phyloP scores from a whole-genome alignment of 331 rosid species.

The Erythrophleum ivorense region DNA sequence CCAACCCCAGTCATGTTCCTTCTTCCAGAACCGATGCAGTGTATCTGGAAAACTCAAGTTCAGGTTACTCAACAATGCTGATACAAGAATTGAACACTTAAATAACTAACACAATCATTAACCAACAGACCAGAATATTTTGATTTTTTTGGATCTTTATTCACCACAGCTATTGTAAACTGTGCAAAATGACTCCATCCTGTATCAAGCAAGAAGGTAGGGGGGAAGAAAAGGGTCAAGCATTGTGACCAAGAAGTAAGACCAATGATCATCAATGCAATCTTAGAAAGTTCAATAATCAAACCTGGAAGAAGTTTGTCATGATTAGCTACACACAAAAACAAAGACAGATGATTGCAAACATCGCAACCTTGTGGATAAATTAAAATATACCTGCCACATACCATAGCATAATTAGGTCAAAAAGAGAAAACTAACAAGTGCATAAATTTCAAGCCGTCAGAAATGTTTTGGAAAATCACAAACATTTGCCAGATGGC shows the following conservation, averaged over 20 bases:
- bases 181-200: conserved; percentile 99
- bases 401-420: conserved; percentile 39
- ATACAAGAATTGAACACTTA: conserved; percentile 34
- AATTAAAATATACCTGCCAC: conserved; percentile 93
- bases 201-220: conserved; percentile 44
- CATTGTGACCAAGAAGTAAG: conserved; percentile 23
- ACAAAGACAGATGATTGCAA: conserved; percentile 97
- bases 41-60: conserved; percentile 70
- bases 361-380: conserved; percentile 99
- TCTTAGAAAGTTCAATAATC: conserved; percentile 15
- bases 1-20: conserved; percentile 99
- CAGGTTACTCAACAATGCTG: conserved; percentile 30
- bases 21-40: conserved; percentile 99
- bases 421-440: conserved; percentile 31
- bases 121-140: conserved; percentile 91
- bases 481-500: conserved; percentile 19
- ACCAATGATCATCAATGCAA: conserved; percentile 18
- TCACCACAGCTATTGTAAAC: conserved; percentile 97
- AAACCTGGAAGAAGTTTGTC: conserved; percentile 99
- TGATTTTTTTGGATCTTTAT: conserved; percentile 96
- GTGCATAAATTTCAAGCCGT: conserved; percentile 24
- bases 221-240: conserved; percentile 23
- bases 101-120: conserved; percentile 35
- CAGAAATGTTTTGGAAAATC: conserved; percentile 27
- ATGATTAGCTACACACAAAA: conserved; percentile 97